A percentile compares a stretch with the other conserved stretches of the same genome.
Evolutionary conservation across 495 filamentous ascomycete genomes (phyloP).

Genomic region (Chaetomidium leptoderma): DNA sequence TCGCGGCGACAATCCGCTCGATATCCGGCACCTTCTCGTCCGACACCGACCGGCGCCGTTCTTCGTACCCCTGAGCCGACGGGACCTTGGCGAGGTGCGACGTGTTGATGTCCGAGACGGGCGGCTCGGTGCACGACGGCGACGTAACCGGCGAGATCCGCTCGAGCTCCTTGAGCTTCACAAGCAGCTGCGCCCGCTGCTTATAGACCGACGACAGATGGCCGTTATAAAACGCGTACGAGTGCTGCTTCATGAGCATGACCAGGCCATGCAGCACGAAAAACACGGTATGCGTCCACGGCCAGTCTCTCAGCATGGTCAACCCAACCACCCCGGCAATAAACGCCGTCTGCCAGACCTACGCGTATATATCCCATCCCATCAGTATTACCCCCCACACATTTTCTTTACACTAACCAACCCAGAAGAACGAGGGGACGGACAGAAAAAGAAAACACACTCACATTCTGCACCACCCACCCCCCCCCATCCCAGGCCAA

Average conservation of each 20-base stretch:
- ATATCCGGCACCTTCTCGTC: constrained; percentile 34
- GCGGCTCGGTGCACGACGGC: constrained; percentile 34
- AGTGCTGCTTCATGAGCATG: constrained; percentile 77
- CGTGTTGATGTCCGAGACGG: constrained; percentile 34
- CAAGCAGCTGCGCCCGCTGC: constrained; percentile 35
- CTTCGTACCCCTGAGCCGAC: constrained; percentile 32
- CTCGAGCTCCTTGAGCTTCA: constrained; percentile 37
- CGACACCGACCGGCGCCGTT: constrained; percentile 40
- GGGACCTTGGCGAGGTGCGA: constrained; percentile 38
- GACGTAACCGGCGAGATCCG: constrained; percentile 31
- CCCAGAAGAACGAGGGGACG: background rate
- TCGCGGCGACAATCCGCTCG: constrained; percentile 49
- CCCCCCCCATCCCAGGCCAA: constrained; percentile 62
- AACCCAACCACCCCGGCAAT: constrained; percentile 55
- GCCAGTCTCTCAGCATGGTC: constrained; percentile 64
- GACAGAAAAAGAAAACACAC: background rate
- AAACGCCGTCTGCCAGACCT: constrained; percentile 58
- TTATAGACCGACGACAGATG: constrained; percentile 59
- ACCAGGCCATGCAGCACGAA: constrained; percentile 66
- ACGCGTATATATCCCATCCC: too few species aligned
- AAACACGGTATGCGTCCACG: constrained; percentile 68
- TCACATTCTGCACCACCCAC: constrained; percentile 64
- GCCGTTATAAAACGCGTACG: constrained; percentile 72
- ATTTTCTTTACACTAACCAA: too few species aligned
- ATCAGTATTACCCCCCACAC: background rate